Percentiles rank a stretch among this genome's conserved stretches.
phyloP scores from a whole-genome alignment of 352 stramenopile species.

The Globisporangium nagaii region DNA sequence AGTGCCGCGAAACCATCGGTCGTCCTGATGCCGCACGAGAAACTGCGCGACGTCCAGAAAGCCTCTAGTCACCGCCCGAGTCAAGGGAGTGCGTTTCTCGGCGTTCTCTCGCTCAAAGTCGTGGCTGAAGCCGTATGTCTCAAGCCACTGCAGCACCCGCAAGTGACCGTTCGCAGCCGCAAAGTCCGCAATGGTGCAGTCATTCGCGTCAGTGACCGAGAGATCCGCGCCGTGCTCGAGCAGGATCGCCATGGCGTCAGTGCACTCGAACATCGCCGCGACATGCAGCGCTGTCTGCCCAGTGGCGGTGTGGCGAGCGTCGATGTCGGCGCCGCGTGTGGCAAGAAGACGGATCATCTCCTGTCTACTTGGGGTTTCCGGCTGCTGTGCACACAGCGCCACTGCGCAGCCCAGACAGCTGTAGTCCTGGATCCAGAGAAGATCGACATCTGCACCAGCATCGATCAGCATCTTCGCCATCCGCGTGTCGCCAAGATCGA shows the following conservation, averaged over 20 bases:
- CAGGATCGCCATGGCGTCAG: background rate
- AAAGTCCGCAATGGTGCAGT: background rate
- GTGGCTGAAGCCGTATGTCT: background rate
- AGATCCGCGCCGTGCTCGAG: background rate
- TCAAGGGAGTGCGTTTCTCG: background rate
- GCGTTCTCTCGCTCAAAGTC: background rate
- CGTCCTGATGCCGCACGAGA: background rate
- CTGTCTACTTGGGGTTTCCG: background rate
- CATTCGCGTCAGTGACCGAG: background rate
- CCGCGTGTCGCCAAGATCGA: background rate
- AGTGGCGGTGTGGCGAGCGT: background rate
- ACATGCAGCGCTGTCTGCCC: constrained; percentile 1
- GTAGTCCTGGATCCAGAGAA: background rate
- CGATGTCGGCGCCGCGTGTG: background rate
- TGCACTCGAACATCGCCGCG: background rate
- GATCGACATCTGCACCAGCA: background rate
- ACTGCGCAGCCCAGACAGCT: constrained; percentile 1
- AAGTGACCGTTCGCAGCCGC: background rate
- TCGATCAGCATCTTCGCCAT: background rate
- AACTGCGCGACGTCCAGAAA: background rate
- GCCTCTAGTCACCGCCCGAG: background rate
- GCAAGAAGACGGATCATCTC: background rate
- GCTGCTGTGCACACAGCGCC: background rate
- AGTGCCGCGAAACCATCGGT: background rate
- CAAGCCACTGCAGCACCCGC: background rate